Base-by-base conservation (phyloP, 169 alveolate genomes). In the Plasmodium gonderi region DNA sequence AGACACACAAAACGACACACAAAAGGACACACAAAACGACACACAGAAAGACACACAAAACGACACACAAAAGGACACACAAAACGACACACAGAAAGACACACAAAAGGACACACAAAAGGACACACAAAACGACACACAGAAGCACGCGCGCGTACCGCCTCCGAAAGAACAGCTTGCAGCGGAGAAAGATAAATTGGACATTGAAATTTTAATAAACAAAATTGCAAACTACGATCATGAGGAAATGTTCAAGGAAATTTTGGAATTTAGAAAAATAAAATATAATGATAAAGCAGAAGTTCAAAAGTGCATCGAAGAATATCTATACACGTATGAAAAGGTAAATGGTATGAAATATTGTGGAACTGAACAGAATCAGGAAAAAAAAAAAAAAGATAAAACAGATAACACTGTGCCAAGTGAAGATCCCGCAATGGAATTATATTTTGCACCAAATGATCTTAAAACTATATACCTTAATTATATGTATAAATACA, bases 161-260 rank as follows among this genome's bases (percentile, higher is more conserved):
- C 17, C 40, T 14, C 72, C 40, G 29, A 85, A 33, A 38, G 69
- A 69, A 51, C 12, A 74, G 12, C 17, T 85, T 20, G 82, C 40
- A 9, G 67, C 79, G 0, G 80, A 87, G 49, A 87, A 87, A 33
- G 79, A 87, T 36, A 60, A 87, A 60, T 26, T 68, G 17, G 93
- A 87, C 6, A 75, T 87, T 29, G 60, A 87, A 42, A 49, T 23
- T 12, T 47, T 87, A n/a, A 87, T 87, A 3, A 45, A 75, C 33
- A 60, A 38, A 87, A 87, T 87, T 12, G 93, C 93, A 51, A 3
- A 49, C 33, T 75, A 87, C 67, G 78, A 87, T 47, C 93, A 87
- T 60, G 93, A 75, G 12, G 93, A 87, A 87, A 75, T 87, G 79
- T 87, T 87, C 44, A 87, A 87, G 8, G 93, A 87, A 60, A 87